Conservation (phyloP, 129 eudicot species). For the Helianthus tuberosus region DNA sequence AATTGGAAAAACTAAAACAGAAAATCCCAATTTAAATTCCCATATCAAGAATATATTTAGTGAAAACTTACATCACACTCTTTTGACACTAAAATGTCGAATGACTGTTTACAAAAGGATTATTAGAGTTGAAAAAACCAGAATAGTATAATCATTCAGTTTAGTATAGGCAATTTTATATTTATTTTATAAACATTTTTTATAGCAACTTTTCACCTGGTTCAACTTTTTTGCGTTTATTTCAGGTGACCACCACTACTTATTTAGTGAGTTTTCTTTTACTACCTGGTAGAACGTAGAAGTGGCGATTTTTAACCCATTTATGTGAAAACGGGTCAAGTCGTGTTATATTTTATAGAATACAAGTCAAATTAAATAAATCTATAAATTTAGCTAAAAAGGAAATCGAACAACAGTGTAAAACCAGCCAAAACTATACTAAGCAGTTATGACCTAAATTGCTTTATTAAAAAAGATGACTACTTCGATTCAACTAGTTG, state of each 20-base stretch:
- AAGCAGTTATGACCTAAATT: not conserved
- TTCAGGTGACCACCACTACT: not conserved
- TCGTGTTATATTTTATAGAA: not conserved
- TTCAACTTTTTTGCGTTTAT: not conserved
- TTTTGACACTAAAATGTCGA: not conserved
- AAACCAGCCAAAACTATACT: not conserved
- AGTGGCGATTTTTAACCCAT: constrained; percentile 1
- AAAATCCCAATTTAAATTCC: not conserved
- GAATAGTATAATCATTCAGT: not conserved
- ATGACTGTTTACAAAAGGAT: too few relatives aligned
- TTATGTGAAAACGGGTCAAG: not conserved
- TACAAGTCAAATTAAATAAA: not conserved
- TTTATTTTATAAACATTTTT: not conserved
- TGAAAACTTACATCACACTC: not conserved
- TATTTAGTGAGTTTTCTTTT: not conserved
- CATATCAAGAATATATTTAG: not conserved
- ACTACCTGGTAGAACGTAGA: not conserved
- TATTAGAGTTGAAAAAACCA: too few relatives aligned
- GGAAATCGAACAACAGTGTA: not conserved
- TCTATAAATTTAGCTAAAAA: not conserved
- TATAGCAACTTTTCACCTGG: constrained; percentile 2
- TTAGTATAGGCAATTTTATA: not conserved
- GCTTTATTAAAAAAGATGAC: not conserved
- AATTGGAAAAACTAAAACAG: not conserved
- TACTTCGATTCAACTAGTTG: not conserved